Base-by-base conservation (phyloP, 192 early-diverging fungal genomes). In the Martensiomyces pterosporus region DNA sequence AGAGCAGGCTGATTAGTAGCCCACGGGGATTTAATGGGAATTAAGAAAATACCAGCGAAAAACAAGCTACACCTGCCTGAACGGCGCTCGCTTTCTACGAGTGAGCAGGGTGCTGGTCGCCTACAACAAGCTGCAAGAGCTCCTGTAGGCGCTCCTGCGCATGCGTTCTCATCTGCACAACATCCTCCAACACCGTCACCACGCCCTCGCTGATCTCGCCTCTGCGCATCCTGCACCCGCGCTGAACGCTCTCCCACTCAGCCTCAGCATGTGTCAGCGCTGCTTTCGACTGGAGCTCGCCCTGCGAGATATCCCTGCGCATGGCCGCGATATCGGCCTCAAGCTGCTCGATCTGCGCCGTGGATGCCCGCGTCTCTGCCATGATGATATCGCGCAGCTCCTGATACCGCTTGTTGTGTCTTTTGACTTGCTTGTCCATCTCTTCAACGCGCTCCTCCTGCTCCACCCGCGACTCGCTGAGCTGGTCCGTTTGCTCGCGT, bases 181-280 rank as follows among this genome's bases (percentile, higher is more conserved):
- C 60, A 22, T 68, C 66, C 27, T 75, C 72, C 3, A 75, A 47
- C 17, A 57, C 51, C 6, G 56, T 47, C 13, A 75, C 66, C 4
- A 75, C 60, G 25, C 69, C 66, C 27, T 75, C 60, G 32, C 53
- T 59, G 12, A 75, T 60, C 46, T 75, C 72, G 0, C 53, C 54
- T 9, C 72, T 54, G 7, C 72, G 72, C 60, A 60, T 18, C 18
- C 66, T 52, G 19, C 66, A 68, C 0, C 72, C 72, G 26, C 65
- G 72, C 65, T 64, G 64, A 7, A 75, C 72, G 42, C 64, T 75
- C 35, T 75, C 66, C 60, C 60, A 60, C 45, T 75, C 72, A 10
- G 72, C 56, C 38, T 64, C 72, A 1, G 60, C 52, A 41, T 75
- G 72, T 1, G 66, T 52, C 41, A 64, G 37, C 37, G 66, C 64